Percentiles rank a stretch among this genome's conserved stretches.
Conservation (phyloP, 371 early-diverging fungal species). For the Parasitella parasitica region DNA sequence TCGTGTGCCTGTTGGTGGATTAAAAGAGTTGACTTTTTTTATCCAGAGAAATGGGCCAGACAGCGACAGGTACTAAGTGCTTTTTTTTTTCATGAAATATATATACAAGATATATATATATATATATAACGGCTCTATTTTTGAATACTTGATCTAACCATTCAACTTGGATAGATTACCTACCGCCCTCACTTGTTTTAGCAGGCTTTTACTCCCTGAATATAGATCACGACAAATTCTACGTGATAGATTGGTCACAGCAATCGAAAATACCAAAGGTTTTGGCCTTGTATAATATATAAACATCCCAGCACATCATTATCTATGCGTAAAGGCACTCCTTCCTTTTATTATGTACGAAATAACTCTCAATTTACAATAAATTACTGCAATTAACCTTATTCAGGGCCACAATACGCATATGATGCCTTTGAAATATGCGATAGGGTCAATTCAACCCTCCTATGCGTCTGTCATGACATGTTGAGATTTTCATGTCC, state of each 20-base stretch:
- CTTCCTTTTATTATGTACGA: neutral
- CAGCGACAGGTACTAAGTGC: conserved; percentile 62
- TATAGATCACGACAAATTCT: conserved; percentile 85
- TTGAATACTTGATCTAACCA: neutral
- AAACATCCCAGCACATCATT: neutral
- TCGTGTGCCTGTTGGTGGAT: conserved; percentile 89
- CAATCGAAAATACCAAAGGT: conserved; percentile 96
- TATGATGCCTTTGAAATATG: too few species aligned
- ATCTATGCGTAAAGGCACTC: neutral
- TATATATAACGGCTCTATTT: too few species aligned
- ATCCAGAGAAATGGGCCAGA: conserved; percentile 94
- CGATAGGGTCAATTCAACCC: too few species aligned
- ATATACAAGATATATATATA: too few species aligned
- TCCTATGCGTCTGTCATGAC: too few species aligned
- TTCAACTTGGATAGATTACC: conserved; percentile 55
- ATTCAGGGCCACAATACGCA: too few species aligned
- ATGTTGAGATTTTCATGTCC: too few species aligned
- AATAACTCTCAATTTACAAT: too few species aligned
- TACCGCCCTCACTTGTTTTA: conserved; percentile 94
- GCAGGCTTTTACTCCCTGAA: conserved; percentile 93
- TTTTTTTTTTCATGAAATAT: neutral
- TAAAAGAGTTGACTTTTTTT: conserved; percentile 78
- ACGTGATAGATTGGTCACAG: conserved; percentile 82
- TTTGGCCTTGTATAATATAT: conserved; percentile 82
- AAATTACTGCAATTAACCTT: too few species aligned